These are phyloP conservation scores for Mucor plumbeus DNA, from an alignment of 371 early-diverging fungal species.

Conservation along the genomic window DNA sequence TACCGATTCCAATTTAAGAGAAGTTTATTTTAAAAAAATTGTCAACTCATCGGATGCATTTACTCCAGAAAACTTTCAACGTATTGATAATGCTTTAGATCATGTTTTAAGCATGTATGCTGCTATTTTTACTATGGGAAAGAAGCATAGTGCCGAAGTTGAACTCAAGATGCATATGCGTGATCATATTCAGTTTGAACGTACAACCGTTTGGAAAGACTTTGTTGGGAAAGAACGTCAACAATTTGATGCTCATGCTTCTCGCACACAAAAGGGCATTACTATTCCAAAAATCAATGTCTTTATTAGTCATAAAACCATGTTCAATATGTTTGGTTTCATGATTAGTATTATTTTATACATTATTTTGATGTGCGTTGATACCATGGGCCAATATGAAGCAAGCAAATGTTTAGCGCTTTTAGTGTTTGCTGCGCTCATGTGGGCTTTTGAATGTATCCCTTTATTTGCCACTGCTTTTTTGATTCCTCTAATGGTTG, in stretches of 20 bases:
- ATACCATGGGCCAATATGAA: slow-evolving; percentile 60
- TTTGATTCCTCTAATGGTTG: slow-evolving; percentile 77
- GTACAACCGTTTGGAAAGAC: slow-evolving; percentile 84
- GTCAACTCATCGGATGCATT: slow-evolving; percentile 68
- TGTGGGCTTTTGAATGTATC: slow-evolving; percentile 78
- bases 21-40: slow-evolving; percentile 62
- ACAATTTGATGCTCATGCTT: slow-evolving; percentile 55
- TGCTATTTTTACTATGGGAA: slow-evolving; percentile 45
- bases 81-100: slow-evolving; percentile 42
- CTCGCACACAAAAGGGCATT: slow-evolving; percentile 50
- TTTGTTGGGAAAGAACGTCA: slow-evolving; percentile 78
- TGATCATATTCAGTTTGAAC: slow-evolving; percentile 77
- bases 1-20: slow-evolving; percentile 51
- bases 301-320: slow-evolving; percentile 28
- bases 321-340: slow-evolving; percentile 35
- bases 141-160: slow-evolving; percentile 55
- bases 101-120: slow-evolving; percentile 61
- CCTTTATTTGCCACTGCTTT: slow-evolving; percentile 85
- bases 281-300: slow-evolving; percentile 43
- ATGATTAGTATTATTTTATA: slow-evolving; percentile 58
- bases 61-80: slow-evolving; percentile 40
- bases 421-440: slow-evolving; percentile 62
- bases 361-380: slow-evolving; percentile 54
- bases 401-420: slow-evolving; percentile 71
- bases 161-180: slow-evolving; percentile 69